A percentile compares a stretch with the other conserved stretches of the same genome.
phyloP scores from a whole-genome alignment of 176 grass and related monocot species.

The Oryza rufipogon region DNA sequence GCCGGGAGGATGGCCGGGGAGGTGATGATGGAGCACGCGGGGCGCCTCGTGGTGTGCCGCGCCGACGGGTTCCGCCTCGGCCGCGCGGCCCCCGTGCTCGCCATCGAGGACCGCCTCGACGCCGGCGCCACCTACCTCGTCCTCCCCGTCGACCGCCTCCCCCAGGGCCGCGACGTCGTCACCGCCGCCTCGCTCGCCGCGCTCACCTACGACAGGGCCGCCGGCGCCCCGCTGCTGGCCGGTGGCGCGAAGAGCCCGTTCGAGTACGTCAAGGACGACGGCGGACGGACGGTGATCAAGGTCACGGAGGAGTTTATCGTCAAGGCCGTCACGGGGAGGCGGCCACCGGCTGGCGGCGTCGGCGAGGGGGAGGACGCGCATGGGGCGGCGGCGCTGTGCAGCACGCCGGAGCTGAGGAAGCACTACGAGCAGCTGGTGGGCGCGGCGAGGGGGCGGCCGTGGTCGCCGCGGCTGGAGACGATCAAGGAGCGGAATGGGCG shows the following conservation, averaged over 20 bases:
- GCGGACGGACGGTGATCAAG: conserved; percentile 58
- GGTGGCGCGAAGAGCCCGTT: conserved; percentile 50
- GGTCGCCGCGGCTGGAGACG: conserved; percentile 83
- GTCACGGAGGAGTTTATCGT: conserved; percentile 69
- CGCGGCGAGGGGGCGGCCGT: conserved; percentile 47
- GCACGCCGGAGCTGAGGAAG: conserved; percentile 89
- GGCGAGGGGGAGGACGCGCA: not conserved
- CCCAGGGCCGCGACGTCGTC: conserved; percentile 25
- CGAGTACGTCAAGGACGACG: conserved; percentile 55
- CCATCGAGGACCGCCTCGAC: conserved; percentile 54
- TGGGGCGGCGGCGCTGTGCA: conserved; percentile 48
- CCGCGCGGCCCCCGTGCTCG: conserved; percentile 52
- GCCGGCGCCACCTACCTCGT: conserved; percentile 63
- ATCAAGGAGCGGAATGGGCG: conserved; percentile 59
- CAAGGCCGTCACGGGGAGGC: conserved; percentile 25
- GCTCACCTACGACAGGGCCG: conserved; percentile 26
- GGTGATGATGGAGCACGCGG: conserved; percentile 55
- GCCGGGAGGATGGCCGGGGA: conserved; percentile 45
- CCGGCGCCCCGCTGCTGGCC: not conserved
- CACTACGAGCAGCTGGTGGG: conserved; percentile 83
- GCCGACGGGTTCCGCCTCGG: conserved; percentile 71
- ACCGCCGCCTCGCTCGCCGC: conserved; percentile 55
- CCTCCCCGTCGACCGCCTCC: conserved; percentile 65
- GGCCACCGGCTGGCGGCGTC: not conserved
- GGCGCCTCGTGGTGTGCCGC: conserved; percentile 53